phyloP scores from a whole-genome alignment of 2,329 filamentous ascomycete genomes.

The Pseudogymnoascus sp. region DNA sequence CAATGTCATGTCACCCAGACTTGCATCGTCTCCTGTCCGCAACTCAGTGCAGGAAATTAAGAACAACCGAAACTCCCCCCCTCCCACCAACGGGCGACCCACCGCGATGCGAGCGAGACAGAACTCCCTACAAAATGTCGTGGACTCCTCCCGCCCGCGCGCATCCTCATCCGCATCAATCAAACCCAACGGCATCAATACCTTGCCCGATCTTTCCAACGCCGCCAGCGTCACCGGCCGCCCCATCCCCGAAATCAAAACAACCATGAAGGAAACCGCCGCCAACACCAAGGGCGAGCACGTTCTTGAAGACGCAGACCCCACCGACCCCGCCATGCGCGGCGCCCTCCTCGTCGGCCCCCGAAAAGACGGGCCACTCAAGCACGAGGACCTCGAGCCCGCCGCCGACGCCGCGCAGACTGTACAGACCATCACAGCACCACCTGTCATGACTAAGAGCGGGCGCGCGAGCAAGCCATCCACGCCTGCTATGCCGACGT shows the following conservation, averaged over 20 bases:
- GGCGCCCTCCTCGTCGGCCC: slow-evolving; percentile 26
- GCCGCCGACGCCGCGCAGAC: slow-evolving; percentile 35
- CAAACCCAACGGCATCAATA: slow-evolving; percentile 48
- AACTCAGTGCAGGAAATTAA: slow-evolving; percentile 59
- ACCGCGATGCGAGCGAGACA: slow-evolving; percentile 66
- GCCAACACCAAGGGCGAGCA: slow-evolving; percentile 26
- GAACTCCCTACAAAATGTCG: slow-evolving; percentile 59
- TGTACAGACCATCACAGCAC: slow-evolving; percentile 31
- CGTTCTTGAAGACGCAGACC: slow-evolving; percentile 26
- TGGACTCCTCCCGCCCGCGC: slow-evolving; percentile 47
- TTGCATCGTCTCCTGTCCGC: slow-evolving; percentile 69
- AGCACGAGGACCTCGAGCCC: slow-evolving; percentile 42
- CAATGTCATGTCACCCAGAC: slow-evolving; percentile 57
- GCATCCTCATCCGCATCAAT: slow-evolving; percentile 55
- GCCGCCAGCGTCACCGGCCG: slow-evolving; percentile 27
- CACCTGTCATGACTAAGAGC: slow-evolving; percentile 52
- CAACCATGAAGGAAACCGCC: slow-evolving; percentile 43
- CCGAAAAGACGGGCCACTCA: slow-evolving; percentile 41
- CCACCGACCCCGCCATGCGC: slow-evolving; percentile 28
- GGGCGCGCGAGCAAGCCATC: slow-evolving; percentile 61
- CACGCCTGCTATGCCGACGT: slow-evolving; percentile 53
- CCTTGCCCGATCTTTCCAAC: slow-evolving; percentile 26
- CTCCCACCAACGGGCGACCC: slow-evolving; percentile 54
- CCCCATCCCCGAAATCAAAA: slow-evolving; percentile 42
- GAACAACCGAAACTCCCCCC: slow-evolving; percentile 47